Evolutionary conservation across 129 eudicot genomes (phyloP), one percentile per base, ranked within the genome.

Genomic region (Lactuca saligna): DNA sequence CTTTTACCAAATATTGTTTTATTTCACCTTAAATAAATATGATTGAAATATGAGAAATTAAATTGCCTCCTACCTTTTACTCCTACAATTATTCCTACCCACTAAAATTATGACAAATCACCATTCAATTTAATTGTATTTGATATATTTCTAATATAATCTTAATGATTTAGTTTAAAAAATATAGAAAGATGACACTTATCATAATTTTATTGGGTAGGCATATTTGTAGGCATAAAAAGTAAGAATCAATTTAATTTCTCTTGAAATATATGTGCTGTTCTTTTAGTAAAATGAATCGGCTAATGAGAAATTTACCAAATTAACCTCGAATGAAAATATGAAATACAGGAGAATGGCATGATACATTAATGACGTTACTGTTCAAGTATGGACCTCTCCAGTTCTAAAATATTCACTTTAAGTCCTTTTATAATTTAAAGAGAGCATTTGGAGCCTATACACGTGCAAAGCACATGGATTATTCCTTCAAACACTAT

Each of bases 401-500:
- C 29, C 9, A 4, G 3, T 59, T 72, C 12, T 37, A 6, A 13
- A 70, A 58, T 70, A 44, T 59, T 60, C 35, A 32, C 48, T 46
- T 44, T 11, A 35, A 48, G 35, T 70, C 9, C 63, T 55, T 63
- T 39, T 48, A 60, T 10, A 34, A 60, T 33, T 31, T 44, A 12
- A 13, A 61, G 53, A 72, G 11, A 61, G 4, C 41, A 39, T 9
- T 63, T 14, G 39, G 13, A 10, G 65, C 41, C 63, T 54, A 73
- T 72, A 69, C 57, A 63, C 69, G 71, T 73, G 78, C 63, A 54
- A 54, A 63, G 71, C 78, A 73, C 64, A 64, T 73, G 55, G 64
- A 54, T 73, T 63, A 63, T 73, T 63, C 78, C 70, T 25, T 34
- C 12, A 9, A 63, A 39, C 20, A 63, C 48, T 54, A 25, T 73